Conservation (phyloP, 2,329 filamentous ascomycete genomes). For the Penicillium sumatraense region DNA sequence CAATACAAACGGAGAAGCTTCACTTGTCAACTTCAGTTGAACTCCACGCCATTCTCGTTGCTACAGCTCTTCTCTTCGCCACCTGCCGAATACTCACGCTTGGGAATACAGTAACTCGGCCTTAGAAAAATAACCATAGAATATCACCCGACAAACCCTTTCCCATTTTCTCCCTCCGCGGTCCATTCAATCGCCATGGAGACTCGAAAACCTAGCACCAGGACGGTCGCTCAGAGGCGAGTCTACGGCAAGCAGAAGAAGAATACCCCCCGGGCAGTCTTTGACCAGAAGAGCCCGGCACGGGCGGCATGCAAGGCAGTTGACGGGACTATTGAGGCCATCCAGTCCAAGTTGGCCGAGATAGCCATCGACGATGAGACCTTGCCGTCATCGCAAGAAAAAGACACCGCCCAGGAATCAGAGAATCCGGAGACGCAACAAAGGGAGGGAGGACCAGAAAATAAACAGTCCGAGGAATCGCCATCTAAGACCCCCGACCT, state of each 20-base stretch:
- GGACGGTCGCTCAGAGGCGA: conserved; percentile 32
- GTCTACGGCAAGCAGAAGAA: conserved; percentile 42
- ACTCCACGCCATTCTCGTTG: background rate
- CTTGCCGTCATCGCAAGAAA: background rate
- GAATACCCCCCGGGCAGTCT: conserved; percentile 41
- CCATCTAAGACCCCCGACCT: background rate
- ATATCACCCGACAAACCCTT: conserved; percentile 23
- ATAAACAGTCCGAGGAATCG: background rate
- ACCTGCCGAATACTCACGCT: background rate
- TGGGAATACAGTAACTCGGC: background rate
- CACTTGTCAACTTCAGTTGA: conserved; percentile 9
- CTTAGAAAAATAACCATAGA: background rate
- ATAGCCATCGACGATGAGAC: conserved; percentile 30
- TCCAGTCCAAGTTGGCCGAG: conserved; percentile 33
- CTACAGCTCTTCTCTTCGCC: background rate
- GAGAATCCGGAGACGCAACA: no score
- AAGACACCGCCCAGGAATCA: no score
- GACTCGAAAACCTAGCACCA: conserved; percentile 28
- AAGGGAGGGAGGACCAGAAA: background rate
- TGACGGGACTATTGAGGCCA: conserved; percentile 24
- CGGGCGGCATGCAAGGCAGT: conserved; percentile 3
- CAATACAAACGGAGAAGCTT: conserved; percentile 22
- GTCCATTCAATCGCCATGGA: conserved; percentile 26
- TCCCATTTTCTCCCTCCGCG: conserved; percentile 14
- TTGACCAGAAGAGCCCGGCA: conserved; percentile 36